These are phyloP conservation scores for Paecilomyces dactylethromorphus DNA, from an alignment of 2,329 filamentous ascomycete species.

Conservation along the genomic window DNA sequence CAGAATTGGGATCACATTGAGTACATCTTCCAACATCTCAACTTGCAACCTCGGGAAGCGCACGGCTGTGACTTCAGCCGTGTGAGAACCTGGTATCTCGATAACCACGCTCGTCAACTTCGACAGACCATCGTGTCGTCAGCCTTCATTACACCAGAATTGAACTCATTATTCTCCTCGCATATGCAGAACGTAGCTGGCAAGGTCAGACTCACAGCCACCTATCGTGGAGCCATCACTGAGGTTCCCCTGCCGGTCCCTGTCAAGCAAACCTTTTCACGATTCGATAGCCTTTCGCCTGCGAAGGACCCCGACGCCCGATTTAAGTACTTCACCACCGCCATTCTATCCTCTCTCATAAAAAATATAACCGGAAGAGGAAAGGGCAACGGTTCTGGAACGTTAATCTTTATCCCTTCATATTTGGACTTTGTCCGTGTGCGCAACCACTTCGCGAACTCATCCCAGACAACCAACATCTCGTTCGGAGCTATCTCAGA, in stretches of 20 bases:
- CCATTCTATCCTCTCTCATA: conserved; percentile 68
- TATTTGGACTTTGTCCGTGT: conserved; percentile 94
- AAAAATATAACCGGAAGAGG: conserved; percentile 46
- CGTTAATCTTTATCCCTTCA: conserved; percentile 81
- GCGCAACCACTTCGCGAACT: conserved; percentile 82
- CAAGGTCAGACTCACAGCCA: conserved; percentile 64
- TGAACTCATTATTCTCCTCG: conserved; percentile 69
- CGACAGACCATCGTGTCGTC: conserved; percentile 80
- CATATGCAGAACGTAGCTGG: conserved; percentile 77
- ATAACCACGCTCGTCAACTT: conserved; percentile 70
- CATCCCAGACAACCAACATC: conserved; percentile 48
- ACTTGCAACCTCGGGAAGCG: conserved; percentile 78
- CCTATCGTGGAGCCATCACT: conserved; percentile 66
- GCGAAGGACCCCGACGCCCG: conserved; percentile 75
- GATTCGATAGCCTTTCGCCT: conserved; percentile 67
- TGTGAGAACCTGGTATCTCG: conserved; percentile 87
- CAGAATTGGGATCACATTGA: conserved; percentile 98
- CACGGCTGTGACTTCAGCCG: conserved; percentile 93
- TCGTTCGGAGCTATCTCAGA: conserved; percentile 82
- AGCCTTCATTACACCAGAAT: conserved; percentile 80
- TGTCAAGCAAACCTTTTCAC: conserved; percentile 80
- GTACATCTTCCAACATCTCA: conserved; percentile 85
- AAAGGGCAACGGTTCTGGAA: conserved; percentile 57
- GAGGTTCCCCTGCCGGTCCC: conserved; percentile 58
- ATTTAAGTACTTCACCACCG: conserved; percentile 84